phyloP scores from a whole-genome alignment of 2,329 filamentous ascomycete species.

The Microdochium nivale region DNA sequence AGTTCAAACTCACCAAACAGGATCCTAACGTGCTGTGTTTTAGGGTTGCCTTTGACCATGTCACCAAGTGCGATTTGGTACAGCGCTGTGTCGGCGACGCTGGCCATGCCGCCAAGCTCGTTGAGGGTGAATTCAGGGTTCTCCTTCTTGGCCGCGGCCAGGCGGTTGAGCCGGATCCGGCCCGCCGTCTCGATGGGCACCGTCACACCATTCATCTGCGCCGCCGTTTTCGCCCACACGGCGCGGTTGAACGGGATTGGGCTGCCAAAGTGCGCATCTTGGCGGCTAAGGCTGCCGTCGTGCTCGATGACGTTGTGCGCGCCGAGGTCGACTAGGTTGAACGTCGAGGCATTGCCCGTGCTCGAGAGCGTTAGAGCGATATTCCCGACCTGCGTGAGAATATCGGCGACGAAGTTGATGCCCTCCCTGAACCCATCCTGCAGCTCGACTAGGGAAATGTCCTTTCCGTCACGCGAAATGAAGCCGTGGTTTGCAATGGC shows the following conservation, averaged over 20 bases:
- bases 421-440: neutral
- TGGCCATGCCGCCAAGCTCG: neutral
- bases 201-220: conserved; percentile 9
- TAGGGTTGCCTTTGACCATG: neutral
- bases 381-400: neutral
- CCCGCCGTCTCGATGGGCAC: conserved; percentile 20
- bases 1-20: neutral
- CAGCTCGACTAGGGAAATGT: neutral
- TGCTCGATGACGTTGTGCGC: conserved; percentile 20
- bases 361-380: neutral
- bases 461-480: neutral
- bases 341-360: neutral
- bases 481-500: neutral
- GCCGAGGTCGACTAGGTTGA: neutral
- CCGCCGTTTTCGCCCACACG: conserved; percentile 14
- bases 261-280: conserved; percentile 18
- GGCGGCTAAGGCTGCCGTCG: conserved; percentile 21
- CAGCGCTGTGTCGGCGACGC: neutral
- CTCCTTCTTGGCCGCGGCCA: conserved; percentile 11
- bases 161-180: conserved; percentile 14
- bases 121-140: conserved; percentile 17
- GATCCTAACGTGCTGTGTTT: neutral
- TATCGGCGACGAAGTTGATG: neutral
- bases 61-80: neutral
- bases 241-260: conserved; percentile 18